Evolutionary conservation across 2,329 filamentous ascomycete species (phyloP).

Genomic region (Aspergillus sojae): DNA sequence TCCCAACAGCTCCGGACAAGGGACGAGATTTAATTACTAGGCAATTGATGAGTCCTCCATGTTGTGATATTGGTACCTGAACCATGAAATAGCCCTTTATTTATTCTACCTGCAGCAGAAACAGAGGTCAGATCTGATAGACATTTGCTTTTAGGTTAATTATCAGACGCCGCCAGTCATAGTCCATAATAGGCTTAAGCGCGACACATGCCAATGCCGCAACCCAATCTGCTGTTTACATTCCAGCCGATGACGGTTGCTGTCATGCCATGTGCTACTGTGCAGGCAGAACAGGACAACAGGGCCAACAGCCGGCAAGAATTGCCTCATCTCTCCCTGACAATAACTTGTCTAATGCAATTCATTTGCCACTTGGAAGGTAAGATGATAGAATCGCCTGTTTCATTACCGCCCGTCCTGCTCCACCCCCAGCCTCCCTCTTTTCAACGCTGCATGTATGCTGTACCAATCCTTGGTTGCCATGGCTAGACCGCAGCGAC

Average conservation of each 20-base stretch:
- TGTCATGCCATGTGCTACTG: neutral
- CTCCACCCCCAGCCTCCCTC: conserved; percentile 19
- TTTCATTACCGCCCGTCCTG: conserved; percentile 11
- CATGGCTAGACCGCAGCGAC: neutral
- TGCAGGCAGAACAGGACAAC: neutral
- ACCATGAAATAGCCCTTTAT: neutral
- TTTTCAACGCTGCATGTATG: conserved; percentile 6
- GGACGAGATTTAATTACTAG: neutral
- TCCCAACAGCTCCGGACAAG: neutral
- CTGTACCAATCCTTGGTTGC: neutral
- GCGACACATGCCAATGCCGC: neutral
- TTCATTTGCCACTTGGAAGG: neutral
- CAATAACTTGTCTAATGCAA: conserved; percentile 4
- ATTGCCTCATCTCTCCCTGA: neutral
- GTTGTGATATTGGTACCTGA: neutral
- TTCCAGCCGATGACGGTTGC: neutral
- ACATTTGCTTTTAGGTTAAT: neutral
- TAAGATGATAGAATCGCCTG: neutral
- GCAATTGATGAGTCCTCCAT: neutral
- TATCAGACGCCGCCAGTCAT: neutral
- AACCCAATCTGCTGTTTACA: neutral
- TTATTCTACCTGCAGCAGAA: neutral
- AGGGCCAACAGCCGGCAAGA: neutral
- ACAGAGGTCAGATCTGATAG: neutral
- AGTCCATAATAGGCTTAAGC: neutral